Percentiles rank a stretch among this genome's conserved stretches.
These are phyloP conservation scores for Cutaneotrichosporon sp. DNA, from an alignment of 1,284 basidiomycete genomes.

Conservation along the genomic window DNA sequence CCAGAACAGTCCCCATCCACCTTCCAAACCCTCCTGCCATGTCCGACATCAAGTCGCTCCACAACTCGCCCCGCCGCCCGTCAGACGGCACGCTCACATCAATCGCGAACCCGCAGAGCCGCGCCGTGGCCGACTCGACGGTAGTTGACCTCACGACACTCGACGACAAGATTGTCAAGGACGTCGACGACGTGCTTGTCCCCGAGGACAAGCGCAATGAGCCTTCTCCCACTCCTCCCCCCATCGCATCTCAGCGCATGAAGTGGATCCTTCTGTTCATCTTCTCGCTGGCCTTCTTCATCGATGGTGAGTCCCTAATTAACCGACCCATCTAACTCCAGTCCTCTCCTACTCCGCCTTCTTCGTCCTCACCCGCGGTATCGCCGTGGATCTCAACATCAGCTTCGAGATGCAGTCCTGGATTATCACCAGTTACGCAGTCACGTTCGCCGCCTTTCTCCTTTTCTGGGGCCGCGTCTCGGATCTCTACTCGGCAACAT, in stretches of 20 bases:
- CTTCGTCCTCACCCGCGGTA: constrained; percentile 23
- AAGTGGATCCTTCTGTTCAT: constrained; percentile 35
- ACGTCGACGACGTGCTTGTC: not conserved
- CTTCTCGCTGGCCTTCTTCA: constrained; percentile 35
- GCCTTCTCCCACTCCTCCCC: not conserved
- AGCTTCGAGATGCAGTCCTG: constrained; percentile 22
- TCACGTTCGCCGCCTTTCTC: constrained; percentile 46
- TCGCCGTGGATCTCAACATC: constrained; percentile 24
- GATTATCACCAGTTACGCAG: constrained; percentile 38
- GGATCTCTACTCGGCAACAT: constrained; percentile 42
- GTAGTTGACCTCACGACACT: not conserved
- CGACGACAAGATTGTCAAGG: not conserved
- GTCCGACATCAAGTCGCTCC: no score
- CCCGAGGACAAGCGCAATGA: not conserved
- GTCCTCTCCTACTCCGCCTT: constrained; percentile 31
- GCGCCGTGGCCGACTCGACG: not conserved
- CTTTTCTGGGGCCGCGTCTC: constrained; percentile 44
- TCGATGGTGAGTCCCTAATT: constrained; percentile 23
- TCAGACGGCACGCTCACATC: no score
- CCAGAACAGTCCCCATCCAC: no score
- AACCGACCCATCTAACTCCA: not conserved
- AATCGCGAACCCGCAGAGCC: no score
- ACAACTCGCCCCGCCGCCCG: no score
- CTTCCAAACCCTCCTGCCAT: no score
- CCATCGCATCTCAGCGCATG: constrained; percentile 16